Conservation (phyloP, 1,139 yeast genomes). For the Blastobotrys apis region DNA sequence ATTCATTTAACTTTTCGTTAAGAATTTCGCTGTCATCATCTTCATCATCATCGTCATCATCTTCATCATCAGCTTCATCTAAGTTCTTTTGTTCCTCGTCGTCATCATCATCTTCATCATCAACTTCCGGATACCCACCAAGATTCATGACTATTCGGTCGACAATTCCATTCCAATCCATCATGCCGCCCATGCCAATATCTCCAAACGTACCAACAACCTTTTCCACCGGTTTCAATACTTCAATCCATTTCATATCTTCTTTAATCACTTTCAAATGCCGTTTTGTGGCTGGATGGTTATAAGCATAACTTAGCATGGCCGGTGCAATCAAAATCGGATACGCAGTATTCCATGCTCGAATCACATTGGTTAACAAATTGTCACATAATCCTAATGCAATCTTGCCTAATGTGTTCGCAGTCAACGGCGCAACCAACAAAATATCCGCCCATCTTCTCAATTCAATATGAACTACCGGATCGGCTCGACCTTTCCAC, state of each 20-base stretch:
- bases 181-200: slow-evolving; percentile 96
- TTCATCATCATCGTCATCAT: slow-evolving; percentile 20
- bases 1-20: slow-evolving; percentile 3
- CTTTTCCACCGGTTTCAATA: slow-evolving; percentile 86
- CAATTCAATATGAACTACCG: slow-evolving; percentile 86
- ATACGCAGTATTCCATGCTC: slow-evolving; percentile 90
- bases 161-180: slow-evolving; percentile 92
- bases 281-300: slow-evolving; percentile 79
- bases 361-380: slow-evolving; percentile 74
- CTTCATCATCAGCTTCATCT: slow-evolving; percentile 31
- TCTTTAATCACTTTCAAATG: slow-evolving; percentile 72
- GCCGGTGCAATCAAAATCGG: slow-evolving; percentile 91
- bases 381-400: slow-evolving; percentile 89
- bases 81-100: slow-evolving; percentile 42
- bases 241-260: slow-evolving; percentile 89
- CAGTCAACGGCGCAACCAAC: slow-evolving; percentile 83
- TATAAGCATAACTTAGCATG: slow-evolving; percentile 88
- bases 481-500: slow-evolving; percentile 82
- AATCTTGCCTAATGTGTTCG: slow-evolving; percentile 85
- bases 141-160: slow-evolving; percentile 75
- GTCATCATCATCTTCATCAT: slow-evolving; percentile 70
- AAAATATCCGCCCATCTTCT: slow-evolving; percentile 95
- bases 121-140: slow-evolving; percentile 90
- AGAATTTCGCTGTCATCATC: no score
- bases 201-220: slow-evolving; percentile 92